These are phyloP conservation scores for Epichloe bromicola DNA, from an alignment of 2,329 filamentous ascomycete genomes.

Conservation along the genomic window DNA sequence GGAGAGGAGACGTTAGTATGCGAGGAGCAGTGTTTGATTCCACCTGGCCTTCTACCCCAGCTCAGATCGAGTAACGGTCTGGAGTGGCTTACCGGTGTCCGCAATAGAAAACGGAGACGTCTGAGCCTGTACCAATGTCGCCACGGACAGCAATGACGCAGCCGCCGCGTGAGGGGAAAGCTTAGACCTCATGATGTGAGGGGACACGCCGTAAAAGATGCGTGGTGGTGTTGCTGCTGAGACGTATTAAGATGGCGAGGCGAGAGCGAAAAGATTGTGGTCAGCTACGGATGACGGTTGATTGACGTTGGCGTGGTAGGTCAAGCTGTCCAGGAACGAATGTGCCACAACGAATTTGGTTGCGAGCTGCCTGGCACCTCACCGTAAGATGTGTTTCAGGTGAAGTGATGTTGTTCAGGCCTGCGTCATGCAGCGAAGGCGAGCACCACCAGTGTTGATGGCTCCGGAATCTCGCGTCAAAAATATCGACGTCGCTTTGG, in stretches of 20 bases:
- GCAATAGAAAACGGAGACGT: slow-evolving; percentile 5
- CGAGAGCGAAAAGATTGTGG: not conserved
- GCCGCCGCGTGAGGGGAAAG: not conserved
- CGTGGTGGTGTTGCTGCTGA: too few relatives aligned
- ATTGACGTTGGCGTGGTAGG: not conserved
- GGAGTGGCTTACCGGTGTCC: slow-evolving; percentile 4
- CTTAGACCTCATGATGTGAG: slow-evolving; percentile 6
- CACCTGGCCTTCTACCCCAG: not conserved
- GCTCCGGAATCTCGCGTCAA: not conserved
- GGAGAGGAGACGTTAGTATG: not conserved
- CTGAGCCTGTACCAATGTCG: slow-evolving; percentile 5
- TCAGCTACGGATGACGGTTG: not conserved
- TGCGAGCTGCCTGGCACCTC: not conserved
- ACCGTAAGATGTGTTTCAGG: not conserved
- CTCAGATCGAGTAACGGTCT: not conserved
- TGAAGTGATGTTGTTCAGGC: not conserved
- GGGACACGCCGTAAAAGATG: not conserved
- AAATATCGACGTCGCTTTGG: not conserved
- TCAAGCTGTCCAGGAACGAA: not conserved
- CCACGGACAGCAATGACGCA: slow-evolving; percentile 4
- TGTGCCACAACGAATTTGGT: not conserved
- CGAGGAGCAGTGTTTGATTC: not conserved
- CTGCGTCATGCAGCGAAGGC: not conserved
- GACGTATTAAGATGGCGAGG: not conserved
- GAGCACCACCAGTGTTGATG: not conserved